A percentile compares a stretch with the other conserved stretches of the same genome.
Evolutionary conservation across 257 asterid genomes (phyloP).

Genomic region (Nemophila menziesii): DNA sequence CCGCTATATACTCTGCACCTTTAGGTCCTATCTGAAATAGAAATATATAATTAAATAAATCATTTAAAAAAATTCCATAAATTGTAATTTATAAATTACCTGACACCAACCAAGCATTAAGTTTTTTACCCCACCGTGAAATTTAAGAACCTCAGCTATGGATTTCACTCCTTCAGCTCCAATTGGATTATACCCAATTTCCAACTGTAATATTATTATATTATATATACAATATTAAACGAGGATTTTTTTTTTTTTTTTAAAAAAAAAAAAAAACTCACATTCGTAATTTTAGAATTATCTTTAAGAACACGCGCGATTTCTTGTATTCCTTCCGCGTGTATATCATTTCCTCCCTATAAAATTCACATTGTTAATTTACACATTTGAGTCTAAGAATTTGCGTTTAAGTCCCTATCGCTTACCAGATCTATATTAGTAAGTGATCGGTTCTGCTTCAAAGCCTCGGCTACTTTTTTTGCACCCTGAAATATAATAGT

Average conservation of each 20-base stretch:
- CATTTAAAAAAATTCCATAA: background rate
- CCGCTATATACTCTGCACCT: slow-evolving; percentile 80
- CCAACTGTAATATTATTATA: slow-evolving; percentile 79
- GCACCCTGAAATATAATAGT: slow-evolving; percentile 50
- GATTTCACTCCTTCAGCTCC: slow-evolving; percentile 94
- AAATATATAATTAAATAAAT: slow-evolving; percentile 14
- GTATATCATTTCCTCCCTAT: slow-evolving; percentile 96
- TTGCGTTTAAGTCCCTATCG: slow-evolving; percentile 9
- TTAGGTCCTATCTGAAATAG: slow-evolving; percentile 60
- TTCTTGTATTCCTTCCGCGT: slow-evolving; percentile 56
- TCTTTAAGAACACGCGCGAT: slow-evolving; percentile 75
- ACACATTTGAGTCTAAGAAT: background rate
- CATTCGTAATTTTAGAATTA: slow-evolving; percentile 64
- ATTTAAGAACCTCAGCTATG: slow-evolving; percentile 81
- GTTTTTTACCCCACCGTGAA: slow-evolving; percentile 64
- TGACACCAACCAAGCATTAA: slow-evolving; percentile 99
- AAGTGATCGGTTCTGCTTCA: slow-evolving; percentile 71
- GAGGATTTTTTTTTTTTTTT: too few species aligned
- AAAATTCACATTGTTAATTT: slow-evolving; percentile 7
- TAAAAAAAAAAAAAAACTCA: slow-evolving; percentile 26
- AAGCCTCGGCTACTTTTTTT: slow-evolving; percentile 75
- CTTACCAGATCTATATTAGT: slow-evolving; percentile 74
- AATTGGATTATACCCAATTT: slow-evolving; percentile 89
- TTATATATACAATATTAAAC: too few species aligned
- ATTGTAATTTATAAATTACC: slow-evolving; percentile 30